Base-by-base conservation (phyloP, 768 basidiomycete genomes). In the Cubamyces lactineus region DNA sequence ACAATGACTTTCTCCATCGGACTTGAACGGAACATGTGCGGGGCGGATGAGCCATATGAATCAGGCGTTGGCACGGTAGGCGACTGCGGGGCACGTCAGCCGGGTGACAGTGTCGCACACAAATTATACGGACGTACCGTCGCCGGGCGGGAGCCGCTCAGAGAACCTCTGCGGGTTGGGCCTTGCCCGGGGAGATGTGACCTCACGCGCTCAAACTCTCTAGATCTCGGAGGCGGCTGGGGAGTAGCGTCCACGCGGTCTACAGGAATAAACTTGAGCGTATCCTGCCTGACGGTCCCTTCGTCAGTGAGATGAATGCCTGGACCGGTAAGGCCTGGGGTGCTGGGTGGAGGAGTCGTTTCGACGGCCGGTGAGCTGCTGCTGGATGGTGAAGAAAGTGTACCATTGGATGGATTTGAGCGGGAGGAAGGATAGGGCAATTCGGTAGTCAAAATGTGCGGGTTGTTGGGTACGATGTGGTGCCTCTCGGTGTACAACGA, bases 261-360 rank as follows among this genome's bases (percentile, higher is more conserved):
- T 16, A 61, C 26, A 23, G 64, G 48, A 9, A 60, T 7, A 8
- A 67, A 55, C 9, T 61, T 41, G 30, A 68, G 60, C 48, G 75
- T 66, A 30, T 71, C 63, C 28, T 67, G 69, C 26, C 77, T 72
- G 59, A 77, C 72, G 43, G 77, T 72, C 54, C 73, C 71, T 59
- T 80, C 79, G 11, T 73, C 70, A 12, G 75, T 51, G 34, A 79
- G 67, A 63, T 78, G 79, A 42, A 77, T 78, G 23, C 80, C 76
- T 53, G 78, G 83, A 17, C 71, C 76, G 30, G 75, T 75, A 65
- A 83, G 77, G 51, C 80, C 82, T 13, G 88, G 87, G 12, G 88
- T 88, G 68, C 80, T 82, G 26, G 88, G 88, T 4, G 88, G 87
- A 59, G 89, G 87, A n/a, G 87, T 86, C 3, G 86, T 83, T 63